phyloP scores from a whole-genome alignment of 1,284 basidiomycete species.

The Phlebopus sp. region DNA sequence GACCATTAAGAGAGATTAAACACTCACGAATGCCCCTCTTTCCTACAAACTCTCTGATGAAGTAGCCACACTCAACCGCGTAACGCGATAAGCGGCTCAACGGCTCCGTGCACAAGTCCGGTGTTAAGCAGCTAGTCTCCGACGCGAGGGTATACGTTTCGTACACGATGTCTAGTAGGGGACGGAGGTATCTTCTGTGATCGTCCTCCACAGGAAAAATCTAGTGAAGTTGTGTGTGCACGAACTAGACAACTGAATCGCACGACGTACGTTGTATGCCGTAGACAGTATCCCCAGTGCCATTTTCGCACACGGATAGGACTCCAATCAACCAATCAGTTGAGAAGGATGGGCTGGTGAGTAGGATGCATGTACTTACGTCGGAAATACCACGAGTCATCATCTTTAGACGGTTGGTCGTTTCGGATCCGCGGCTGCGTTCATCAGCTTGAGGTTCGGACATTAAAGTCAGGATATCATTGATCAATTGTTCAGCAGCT shows the following conservation, averaged over 20 bases:
- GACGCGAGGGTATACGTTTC: not conserved
- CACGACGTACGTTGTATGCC: not conserved
- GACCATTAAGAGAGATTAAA: not conserved
- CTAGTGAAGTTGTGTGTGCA: not conserved
- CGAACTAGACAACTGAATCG: not conserved
- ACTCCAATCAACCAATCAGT: not conserved
- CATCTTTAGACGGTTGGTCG: not conserved
- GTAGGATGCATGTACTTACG: not conserved
- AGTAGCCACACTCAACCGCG: constrained; percentile 18
- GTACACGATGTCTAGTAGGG: not conserved
- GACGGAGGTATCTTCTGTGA: not conserved
- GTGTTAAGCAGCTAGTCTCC: not conserved
- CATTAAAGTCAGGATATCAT: not conserved
- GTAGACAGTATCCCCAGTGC: not conserved
- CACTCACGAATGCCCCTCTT: constrained; percentile 10
- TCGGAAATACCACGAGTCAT: not conserved
- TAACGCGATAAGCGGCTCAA: constrained; percentile 7
- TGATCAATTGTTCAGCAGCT: not conserved
- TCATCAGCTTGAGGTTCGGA: not conserved
- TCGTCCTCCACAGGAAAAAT: not conserved
- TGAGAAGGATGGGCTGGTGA: too few relatives aligned
- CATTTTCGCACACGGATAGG: constrained; percentile 1
- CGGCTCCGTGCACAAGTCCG: not conserved
- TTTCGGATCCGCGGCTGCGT: not conserved
- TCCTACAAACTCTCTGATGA: constrained; percentile 17